phyloP scores from a whole-genome alignment of 129 eudicot species.

The Flaveria trinervia region DNA sequence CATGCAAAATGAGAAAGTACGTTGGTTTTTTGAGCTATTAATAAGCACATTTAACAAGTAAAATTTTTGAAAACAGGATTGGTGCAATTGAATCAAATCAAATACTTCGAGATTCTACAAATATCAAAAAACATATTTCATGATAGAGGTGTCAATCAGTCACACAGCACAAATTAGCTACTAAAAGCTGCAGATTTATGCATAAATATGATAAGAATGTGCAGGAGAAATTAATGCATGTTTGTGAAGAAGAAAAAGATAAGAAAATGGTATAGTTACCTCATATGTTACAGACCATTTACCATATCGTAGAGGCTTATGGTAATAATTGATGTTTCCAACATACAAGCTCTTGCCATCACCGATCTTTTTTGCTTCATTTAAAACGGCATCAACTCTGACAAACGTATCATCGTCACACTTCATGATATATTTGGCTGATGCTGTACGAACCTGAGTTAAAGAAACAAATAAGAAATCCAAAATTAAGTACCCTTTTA shows the following conservation, averaged over 20 bases:
- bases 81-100: conserved; percentile 2
- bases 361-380: conserved; percentile 55
- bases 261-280: conserved; percentile 37
- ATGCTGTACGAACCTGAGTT: conserved; percentile 62
- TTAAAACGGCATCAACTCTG: conserved; percentile 59
- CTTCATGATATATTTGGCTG: conserved; percentile 86
- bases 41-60: neutral
- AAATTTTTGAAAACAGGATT: neutral
- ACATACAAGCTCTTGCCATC: conserved; percentile 62
- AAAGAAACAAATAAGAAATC: neutral
- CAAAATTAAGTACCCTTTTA: conserved; percentile 2
- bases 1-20: neutral
- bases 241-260: neutral
- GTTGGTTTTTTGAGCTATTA: neutral
- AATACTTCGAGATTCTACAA: neutral
- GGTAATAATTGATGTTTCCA: conserved; percentile 84
- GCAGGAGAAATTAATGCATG: neutral
- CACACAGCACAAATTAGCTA: neutral
- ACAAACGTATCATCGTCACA: conserved; percentile 98
- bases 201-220: neutral
- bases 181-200: neutral
- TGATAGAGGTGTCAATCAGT: neutral
- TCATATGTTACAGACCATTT: conserved; percentile 87
- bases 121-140: conserved; percentile 3
- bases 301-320: conserved; percentile 75